Base-by-base conservation (phyloP, 768 basidiomycete genomes). In the Naematelia encephala region DNA sequence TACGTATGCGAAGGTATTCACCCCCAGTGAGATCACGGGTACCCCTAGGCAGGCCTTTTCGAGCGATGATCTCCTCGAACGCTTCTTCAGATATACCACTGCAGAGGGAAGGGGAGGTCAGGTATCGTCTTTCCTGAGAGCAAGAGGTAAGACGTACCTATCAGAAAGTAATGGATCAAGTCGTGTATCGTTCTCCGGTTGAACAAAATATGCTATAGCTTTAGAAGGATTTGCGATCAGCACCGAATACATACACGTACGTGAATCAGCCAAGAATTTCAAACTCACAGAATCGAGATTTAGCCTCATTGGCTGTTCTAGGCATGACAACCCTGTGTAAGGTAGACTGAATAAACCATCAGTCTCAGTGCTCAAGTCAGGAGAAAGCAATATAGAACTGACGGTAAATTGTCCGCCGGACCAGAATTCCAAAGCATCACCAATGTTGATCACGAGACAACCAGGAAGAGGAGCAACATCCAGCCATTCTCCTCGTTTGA, bases 141-240 rank as follows among this genome's bases (percentile, higher is more conserved):
- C 16, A 8, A 39, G 16, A 8, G 26, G 5, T 28, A 16, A 21
- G n/a, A 19, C 56, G 25, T 10, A n/a, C 42, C 23, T 48, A 14
- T 3, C 27, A 19, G 23, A 19, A 12, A 46, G 21, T 11, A 60
- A 27, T 1, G 59, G 59, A 26, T 55, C 52, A 3, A 60, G 46
- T 2, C 54, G 19, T 21, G 44, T 60, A 5, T 61, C 60, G 26
- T 66, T 61, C 14, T 61, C 67, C 5, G 69, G 64, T 14, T 70
- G 69, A 46, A 68, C 43, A 51, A 70, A 70, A 53, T 59, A 70
- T 23, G 68, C 69, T 14, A 69, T 68, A 5, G 69, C 59, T 60
- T 27, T 3, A n/a, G 19, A 11, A 43, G 11, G 19, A 43, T 11
- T 19, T 43, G 12, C 11, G 12, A 43, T 43, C 12, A 43, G 11